Evolutionary conservation across 495 filamentous ascomycete genomes (phyloP).

Genomic region (Extremus antarcticus): DNA sequence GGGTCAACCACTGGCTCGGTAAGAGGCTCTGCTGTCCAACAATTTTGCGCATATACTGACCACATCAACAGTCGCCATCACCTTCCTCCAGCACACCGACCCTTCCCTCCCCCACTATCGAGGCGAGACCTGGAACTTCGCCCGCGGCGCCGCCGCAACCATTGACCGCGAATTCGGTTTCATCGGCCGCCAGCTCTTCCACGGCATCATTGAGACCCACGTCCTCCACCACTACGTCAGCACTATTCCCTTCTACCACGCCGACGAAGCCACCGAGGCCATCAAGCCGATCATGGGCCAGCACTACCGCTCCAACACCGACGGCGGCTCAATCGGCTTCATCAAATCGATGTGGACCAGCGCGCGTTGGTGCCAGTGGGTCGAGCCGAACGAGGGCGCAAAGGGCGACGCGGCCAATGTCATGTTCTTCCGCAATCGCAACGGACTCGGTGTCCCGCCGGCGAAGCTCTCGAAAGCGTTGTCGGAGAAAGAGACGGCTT

Average conservation of each 20-base stretch:
- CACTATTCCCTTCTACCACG: slow-evolving; percentile 83
- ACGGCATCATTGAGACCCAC: slow-evolving; percentile 88
- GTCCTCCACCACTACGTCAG: slow-evolving; percentile 82
- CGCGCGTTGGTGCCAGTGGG: slow-evolving; percentile 66
- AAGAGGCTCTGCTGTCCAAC: slow-evolving; percentile 28
- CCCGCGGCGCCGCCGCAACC: slow-evolving; percentile 74
- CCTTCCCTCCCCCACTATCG: slow-evolving; percentile 76
- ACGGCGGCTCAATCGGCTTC: slow-evolving; percentile 49
- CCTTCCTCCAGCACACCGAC: slow-evolving; percentile 87
- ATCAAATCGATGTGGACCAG: slow-evolving; percentile 46
- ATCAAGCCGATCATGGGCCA: slow-evolving; percentile 74
- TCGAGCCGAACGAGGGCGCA: slow-evolving; percentile 47
- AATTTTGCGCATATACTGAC: slow-evolving; percentile 5
- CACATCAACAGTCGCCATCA: slow-evolving; percentile 36
- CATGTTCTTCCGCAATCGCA: slow-evolving; percentile 66
- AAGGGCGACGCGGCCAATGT: slow-evolving; percentile 53
- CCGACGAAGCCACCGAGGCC: slow-evolving; percentile 75
- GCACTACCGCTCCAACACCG: slow-evolving; percentile 62
- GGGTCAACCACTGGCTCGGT: slow-evolving; percentile 98
- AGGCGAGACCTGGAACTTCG: slow-evolving; percentile 66
- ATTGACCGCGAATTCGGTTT: slow-evolving; percentile 87
- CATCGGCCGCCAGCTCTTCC: slow-evolving; percentile 73
- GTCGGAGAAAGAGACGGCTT: slow-evolving; percentile 13
- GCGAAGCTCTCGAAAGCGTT: slow-evolving; percentile 20
- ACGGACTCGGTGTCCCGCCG: slow-evolving; percentile 34